Conservation (phyloP, 2,329 filamentous ascomycete species). For the Cadophora sp. region DNA sequence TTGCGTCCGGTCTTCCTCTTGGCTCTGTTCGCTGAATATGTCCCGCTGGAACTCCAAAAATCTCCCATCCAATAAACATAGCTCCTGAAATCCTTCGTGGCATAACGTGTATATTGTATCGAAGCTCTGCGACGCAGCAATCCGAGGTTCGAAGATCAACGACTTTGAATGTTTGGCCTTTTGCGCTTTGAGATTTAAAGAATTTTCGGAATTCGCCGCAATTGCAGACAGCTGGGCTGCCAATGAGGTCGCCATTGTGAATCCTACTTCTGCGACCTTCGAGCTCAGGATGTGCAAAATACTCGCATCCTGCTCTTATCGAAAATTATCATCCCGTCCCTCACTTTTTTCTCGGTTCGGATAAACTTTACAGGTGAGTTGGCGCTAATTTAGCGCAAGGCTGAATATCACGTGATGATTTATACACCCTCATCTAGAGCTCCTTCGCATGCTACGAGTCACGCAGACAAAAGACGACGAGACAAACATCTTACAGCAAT, state of each 20-base stretch:
- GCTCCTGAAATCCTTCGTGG: constrained; percentile 86
- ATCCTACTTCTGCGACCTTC: constrained; percentile 3
- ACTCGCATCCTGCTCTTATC: constrained; percentile 4
- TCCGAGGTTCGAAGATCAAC: constrained; percentile 85
- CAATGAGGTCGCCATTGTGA: constrained; percentile 79
- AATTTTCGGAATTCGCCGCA: constrained; percentile 85
- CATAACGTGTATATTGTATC: constrained; percentile 89
- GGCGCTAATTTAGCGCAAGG: not conserved
- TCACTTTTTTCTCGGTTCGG: constrained; percentile 24
- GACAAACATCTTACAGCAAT: constrained; percentile 9
- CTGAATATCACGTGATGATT: constrained; percentile 11
- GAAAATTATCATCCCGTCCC: constrained; percentile 18
- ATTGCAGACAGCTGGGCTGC: constrained; percentile 94
- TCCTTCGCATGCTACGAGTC: not conserved
- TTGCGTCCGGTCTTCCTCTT: constrained; percentile 83
- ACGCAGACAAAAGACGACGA: not conserved
- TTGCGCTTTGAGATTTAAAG: constrained; percentile 91
- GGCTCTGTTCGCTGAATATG: constrained; percentile 94
- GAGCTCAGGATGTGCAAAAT: not conserved
- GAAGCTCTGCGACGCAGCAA: constrained; percentile 88
- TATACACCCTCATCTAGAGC: not conserved
- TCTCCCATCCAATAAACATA: constrained; percentile 84
- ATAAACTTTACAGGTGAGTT: constrained; percentile 10
- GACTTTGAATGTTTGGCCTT: constrained; percentile 93
- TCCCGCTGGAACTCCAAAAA: constrained; percentile 77